Conservation (phyloP, 2,329 filamentous ascomycete species). For the Coniochaeta sp. region DNA sequence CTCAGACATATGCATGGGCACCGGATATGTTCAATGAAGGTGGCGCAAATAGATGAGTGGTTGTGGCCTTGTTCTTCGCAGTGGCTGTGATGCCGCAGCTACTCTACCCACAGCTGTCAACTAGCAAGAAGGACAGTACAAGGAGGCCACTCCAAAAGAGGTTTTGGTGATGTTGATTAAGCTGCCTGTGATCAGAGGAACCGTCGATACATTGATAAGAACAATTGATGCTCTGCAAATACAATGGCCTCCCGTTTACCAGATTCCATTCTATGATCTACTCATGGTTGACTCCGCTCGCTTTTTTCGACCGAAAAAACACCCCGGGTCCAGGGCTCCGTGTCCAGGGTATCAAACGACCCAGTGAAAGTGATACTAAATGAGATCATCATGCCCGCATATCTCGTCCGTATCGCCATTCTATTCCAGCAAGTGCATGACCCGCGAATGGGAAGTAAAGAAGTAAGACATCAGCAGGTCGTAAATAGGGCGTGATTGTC, state of each 20-base stretch:
- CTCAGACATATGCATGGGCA: not conserved
- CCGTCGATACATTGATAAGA: not conserved
- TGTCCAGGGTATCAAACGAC: not conserved
- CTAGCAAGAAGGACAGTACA: not conserved
- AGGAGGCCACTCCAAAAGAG: not conserved
- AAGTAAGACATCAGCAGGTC: not conserved
- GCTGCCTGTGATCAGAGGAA: not conserved
- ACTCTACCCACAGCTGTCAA: not conserved
- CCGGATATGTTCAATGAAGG: not conserved
- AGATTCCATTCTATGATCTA: not conserved
- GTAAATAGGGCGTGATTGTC: not conserved
- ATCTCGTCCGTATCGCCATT: not conserved
- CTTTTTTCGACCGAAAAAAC: not conserved
- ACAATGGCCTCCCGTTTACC: not conserved
- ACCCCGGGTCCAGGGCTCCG: not conserved
- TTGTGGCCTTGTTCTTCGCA: not conserved
- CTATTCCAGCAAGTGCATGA: not conserved
- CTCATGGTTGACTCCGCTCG: not conserved
- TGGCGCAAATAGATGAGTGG: not conserved
- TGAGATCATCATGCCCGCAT: not conserved
- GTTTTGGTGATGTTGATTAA: not conserved
- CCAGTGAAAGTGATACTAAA: not conserved
- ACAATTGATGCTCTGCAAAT: not conserved
- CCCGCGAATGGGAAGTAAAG: not conserved
- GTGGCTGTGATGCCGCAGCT: not conserved